Base-by-base conservation (phyloP, 2,329 filamentous ascomycete species). In the Epichloe gansuensis region DNA sequence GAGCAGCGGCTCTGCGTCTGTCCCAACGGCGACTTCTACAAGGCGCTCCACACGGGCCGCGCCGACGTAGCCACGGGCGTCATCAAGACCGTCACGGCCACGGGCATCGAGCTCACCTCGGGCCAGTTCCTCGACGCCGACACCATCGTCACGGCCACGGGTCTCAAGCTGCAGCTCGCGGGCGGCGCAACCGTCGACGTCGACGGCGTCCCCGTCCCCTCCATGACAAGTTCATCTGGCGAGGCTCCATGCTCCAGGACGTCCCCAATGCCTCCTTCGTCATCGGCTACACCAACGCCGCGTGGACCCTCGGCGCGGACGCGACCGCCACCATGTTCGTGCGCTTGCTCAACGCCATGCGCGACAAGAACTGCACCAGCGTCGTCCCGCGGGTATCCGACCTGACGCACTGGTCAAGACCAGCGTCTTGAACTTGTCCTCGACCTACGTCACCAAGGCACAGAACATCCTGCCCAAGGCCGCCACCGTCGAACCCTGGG, bases 1-100 rank as follows among this genome's bases (percentile, higher is more conserved):
- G 77, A 87, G 48, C 86, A 93, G 65, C 79, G 87, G 0, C 69
- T 91, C n/a, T 90, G 86, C 59, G 69, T 87, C 51, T 81, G 65
- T 23, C 73, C 72, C 0, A 69, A 74, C 48, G 74, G 71, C 3
- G 76, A 80, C 59, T 80, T 79, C 59, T 78, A 72, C 62, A 61
- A 70, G 34, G 67, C 70, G 0, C 59, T 78, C 0, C 65, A 65
- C 42, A 61, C 60, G 0, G 64, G 64, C 1, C 73, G 73, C 46
- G 64, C 65, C 1, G 60, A 68, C 25, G 61, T 78, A 7, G 69
- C 74, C 1, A 78, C 76, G 0, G 75, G 72, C 52, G 66, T 59
- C 5, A 77, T 82, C 59, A 65, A 73, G 28, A 71, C 66, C 0
- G 70, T 78, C 8, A 77, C 73, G 0, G 58, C 64, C 5, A 64